Evolutionary conservation across 257 asterid genomes (phyloP).

Genomic region (Thymus quinquecostatus): DNA sequence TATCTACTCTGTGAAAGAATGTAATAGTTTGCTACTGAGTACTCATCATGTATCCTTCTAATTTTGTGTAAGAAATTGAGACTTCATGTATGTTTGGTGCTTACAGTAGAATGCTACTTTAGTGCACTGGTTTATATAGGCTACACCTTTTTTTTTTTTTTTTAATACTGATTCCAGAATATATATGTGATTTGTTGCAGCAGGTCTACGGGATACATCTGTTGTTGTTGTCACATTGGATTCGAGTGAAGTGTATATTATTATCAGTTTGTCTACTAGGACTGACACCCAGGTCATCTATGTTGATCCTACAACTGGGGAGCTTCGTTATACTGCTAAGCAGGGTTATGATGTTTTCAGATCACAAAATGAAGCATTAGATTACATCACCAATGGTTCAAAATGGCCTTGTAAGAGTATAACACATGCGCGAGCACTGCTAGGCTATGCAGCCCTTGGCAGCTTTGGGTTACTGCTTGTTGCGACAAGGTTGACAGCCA

Average conservation of each 20-base stretch:
- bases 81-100: conserved; percentile 7
- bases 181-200: conserved; percentile 41
- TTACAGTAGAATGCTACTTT: not conserved
- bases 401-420: conserved; percentile 71
- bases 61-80: not conserved
- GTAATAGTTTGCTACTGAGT: not conserved
- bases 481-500: conserved; percentile 78
- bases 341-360: conserved; percentile 79
- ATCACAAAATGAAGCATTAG: conserved; percentile 86
- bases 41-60: conserved; percentile 16
- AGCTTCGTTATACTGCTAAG: conserved; percentile 63
- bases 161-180: conserved; percentile 16
- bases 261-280: conserved; percentile 77
- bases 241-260: conserved; percentile 84
- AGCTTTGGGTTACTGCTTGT: conserved; percentile 74
- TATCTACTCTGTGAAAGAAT: conserved; percentile 7
- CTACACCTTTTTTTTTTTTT: not conserved
- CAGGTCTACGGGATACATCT: conserved; percentile 75
- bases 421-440: conserved; percentile 74
- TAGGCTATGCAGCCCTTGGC: conserved; percentile 95
- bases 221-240: conserved; percentile 80
- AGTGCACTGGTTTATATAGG: conserved; percentile 1
- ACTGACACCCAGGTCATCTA: conserved; percentile 91
- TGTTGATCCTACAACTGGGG: conserved; percentile 96
- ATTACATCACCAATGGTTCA: conserved; percentile 72